Conservation (phyloP, 1,284 basidiomycete genomes). For the Kalmanozyma brasiliensis region DNA sequence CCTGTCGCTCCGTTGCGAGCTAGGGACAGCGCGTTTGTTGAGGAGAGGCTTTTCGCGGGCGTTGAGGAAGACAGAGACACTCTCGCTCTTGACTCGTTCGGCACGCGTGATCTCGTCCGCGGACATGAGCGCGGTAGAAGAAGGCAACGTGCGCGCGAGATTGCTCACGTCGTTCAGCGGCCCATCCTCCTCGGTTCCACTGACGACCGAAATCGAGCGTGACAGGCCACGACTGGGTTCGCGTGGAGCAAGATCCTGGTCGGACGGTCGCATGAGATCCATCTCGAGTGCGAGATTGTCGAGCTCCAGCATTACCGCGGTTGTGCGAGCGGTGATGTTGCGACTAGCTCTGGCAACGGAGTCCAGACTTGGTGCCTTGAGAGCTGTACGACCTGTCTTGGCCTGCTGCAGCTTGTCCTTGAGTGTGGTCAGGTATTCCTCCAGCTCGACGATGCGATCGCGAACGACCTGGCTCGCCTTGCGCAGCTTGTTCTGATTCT, state of each 20-base stretch:
- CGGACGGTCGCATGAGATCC: slow-evolving; percentile 57
- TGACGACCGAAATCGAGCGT: slow-evolving; percentile 28
- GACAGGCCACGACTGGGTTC: slow-evolving; percentile 17
- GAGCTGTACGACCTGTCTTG: slow-evolving; percentile 74
- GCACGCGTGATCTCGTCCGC: slow-evolving; percentile 29
- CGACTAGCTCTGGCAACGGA: slow-evolving; percentile 83
- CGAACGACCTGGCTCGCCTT: slow-evolving; percentile 77
- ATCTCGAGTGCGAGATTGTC: slow-evolving; percentile 73
- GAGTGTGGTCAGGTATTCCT: slow-evolving; percentile 76
- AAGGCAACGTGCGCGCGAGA: slow-evolving; percentile 30
- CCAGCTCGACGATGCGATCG: slow-evolving; percentile 80
- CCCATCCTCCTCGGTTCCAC: slow-evolving; percentile 19
- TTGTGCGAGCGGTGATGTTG: slow-evolving; percentile 76
- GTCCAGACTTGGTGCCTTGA: slow-evolving; percentile 82
- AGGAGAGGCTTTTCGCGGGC: slow-evolving; percentile 47
- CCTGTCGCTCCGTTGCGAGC: slow-evolving; percentile 12
- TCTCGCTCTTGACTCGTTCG: slow-evolving; percentile 30
- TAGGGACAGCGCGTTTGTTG: slow-evolving; percentile 33
- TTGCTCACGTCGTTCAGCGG: slow-evolving; percentile 22
- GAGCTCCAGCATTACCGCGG: slow-evolving; percentile 75
- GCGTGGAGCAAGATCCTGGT: slow-evolving; percentile 9
- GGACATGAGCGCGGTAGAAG: slow-evolving; percentile 20
- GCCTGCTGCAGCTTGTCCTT: slow-evolving; percentile 78
- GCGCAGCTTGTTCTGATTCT: slow-evolving; percentile 80
- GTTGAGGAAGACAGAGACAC: slow-evolving; percentile 33